Percentiles rank a stretch among this genome's conserved stretches.
Evolutionary conservation across 805 yeast genomes (phyloP).

Genomic region (Sporopachydermia lactativora): DNA sequence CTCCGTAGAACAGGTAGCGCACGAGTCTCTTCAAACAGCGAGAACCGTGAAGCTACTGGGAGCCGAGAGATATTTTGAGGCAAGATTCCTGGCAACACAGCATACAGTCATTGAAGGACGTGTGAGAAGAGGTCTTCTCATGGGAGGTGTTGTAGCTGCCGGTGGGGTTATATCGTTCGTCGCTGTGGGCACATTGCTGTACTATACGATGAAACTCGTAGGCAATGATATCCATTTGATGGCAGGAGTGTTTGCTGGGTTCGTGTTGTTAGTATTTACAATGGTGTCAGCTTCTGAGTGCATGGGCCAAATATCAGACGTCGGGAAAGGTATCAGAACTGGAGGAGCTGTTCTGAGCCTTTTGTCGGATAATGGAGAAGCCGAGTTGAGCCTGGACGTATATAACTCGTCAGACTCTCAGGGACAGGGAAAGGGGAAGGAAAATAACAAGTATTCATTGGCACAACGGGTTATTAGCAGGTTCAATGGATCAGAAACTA

Average conservation of each 20-base stretch:
- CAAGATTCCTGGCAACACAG: conserved; percentile 22
- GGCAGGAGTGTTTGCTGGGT: conserved; percentile 40
- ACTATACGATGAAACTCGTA: conserved; percentile 67
- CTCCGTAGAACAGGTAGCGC: conserved; percentile 15
- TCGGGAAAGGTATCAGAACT: conserved; percentile 68
- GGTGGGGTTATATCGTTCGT: conserved; percentile 37
- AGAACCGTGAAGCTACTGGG: conserved; percentile 49
- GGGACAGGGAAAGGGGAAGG: too few relatives aligned
- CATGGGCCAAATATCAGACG: conserved; percentile 58
- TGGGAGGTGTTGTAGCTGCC: conserved; percentile 56
- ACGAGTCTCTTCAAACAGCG: conserved; percentile 43
- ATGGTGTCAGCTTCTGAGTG: conserved; percentile 46
- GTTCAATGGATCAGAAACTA: too few relatives aligned
- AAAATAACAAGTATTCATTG: too few relatives aligned
- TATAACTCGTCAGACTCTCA: too few relatives aligned
- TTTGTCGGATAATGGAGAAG: conserved; percentile 2
- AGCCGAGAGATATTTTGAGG: conserved; percentile 33
- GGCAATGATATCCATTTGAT: conserved; percentile 20
- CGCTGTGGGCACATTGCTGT: conserved; percentile 62
- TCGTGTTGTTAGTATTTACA: conserved; percentile 62
- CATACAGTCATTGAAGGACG: conserved; percentile 26
- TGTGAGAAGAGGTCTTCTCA: conserved; percentile 34
- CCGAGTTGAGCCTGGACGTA: too few relatives aligned
- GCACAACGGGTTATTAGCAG: too few relatives aligned
- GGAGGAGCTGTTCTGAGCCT: conserved; percentile 38